Percentiles rank a stretch among this genome's conserved stretches.
phyloP scores from a whole-genome alignment of 768 basidiomycete species.

The Albatrellus ellisii region DNA sequence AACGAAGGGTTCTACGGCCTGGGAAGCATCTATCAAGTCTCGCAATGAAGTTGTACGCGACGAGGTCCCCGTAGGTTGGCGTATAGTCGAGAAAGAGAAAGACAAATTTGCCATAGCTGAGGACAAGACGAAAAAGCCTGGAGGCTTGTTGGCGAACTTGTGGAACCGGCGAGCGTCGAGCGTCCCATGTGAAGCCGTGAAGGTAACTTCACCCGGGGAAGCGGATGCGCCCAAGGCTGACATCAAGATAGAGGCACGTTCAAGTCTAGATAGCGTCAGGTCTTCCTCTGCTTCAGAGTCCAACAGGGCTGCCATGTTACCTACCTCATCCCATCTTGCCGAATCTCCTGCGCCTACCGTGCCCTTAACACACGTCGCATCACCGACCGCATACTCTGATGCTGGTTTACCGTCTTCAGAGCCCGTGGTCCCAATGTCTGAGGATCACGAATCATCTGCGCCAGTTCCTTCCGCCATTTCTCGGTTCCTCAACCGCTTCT shows the following conservation, averaged over 20 bases:
- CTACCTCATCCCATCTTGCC: background rate
- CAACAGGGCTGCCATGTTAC: background rate
- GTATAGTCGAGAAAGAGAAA: constrained; percentile 45
- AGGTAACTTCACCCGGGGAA: background rate
- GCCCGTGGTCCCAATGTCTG: too few species aligned
- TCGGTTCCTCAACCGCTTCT: constrained; percentile 71
- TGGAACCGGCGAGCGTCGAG: constrained; percentile 34
- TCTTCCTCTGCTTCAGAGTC: constrained; percentile 2
- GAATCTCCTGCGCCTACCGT: background rate
- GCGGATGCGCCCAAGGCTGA: background rate
- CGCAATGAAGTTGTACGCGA: constrained; percentile 35
- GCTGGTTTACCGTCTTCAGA: constrained; percentile 4
- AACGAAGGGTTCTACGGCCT: constrained; percentile 62
- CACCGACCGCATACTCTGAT: constrained; percentile 9
- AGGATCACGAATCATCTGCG: constrained; percentile 13
- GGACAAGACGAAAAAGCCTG: constrained; percentile 35
- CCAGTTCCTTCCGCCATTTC: constrained; percentile 52
- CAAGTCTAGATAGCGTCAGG: constrained; percentile 2
- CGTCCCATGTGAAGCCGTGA: background rate
- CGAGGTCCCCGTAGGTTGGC: constrained; percentile 62
- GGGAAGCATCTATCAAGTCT: constrained; percentile 57
- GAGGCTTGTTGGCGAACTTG: constrained; percentile 55
- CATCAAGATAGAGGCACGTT: background rate
- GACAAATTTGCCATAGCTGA: constrained; percentile 25
- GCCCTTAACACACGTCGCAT: constrained; percentile 9